phyloP scores from a whole-genome alignment of 495 filamentous ascomycete genomes.

The Penicillium arizonense region DNA sequence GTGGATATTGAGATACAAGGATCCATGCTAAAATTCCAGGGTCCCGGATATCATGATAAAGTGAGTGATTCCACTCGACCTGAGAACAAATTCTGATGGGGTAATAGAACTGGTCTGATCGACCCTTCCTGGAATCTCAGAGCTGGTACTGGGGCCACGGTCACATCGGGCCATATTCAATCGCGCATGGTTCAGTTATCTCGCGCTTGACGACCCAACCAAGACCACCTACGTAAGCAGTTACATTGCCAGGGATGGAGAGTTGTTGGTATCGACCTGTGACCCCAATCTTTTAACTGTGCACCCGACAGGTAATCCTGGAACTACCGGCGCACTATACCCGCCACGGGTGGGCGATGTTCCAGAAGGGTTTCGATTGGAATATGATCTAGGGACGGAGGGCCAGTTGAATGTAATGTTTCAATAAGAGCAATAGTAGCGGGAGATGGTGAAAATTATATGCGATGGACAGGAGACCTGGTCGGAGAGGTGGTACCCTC shows the following conservation, averaged over 20 bases:
- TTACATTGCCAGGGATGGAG: slow-evolving; percentile 29
- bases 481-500: slow-evolving; percentile 14
- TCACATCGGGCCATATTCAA: slow-evolving; percentile 33
- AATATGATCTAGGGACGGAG: slow-evolving; percentile 7
- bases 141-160: slow-evolving; percentile 45
- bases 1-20: slow-evolving; percentile 31
- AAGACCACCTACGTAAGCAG: slow-evolving; percentile 28
- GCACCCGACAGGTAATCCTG: slow-evolving; percentile 12
- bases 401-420: slow-evolving; percentile 16
- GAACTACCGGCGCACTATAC: slow-evolving; percentile 15
- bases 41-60: slow-evolving; percentile 43
- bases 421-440: slow-evolving; percentile 10
- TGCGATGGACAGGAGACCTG: slow-evolving; percentile 27
- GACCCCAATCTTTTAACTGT: slow-evolving; percentile 9
- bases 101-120: slow-evolving; percentile 31
- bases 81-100: neutral
- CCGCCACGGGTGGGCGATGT: slow-evolving; percentile 17
- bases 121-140: slow-evolving; percentile 14
- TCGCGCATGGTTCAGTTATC: slow-evolving; percentile 39
- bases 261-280: slow-evolving; percentile 18
- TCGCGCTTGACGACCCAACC: slow-evolving; percentile 13
- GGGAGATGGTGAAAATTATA: slow-evolving; percentile 20
- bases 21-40: slow-evolving; percentile 27
- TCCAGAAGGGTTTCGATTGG: slow-evolving; percentile 18
- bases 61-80: slow-evolving; percentile 8